phyloP scores from a whole-genome alignment of 2,329 filamentous ascomycete genomes.

The Colletotrichum costaricense region DNA sequence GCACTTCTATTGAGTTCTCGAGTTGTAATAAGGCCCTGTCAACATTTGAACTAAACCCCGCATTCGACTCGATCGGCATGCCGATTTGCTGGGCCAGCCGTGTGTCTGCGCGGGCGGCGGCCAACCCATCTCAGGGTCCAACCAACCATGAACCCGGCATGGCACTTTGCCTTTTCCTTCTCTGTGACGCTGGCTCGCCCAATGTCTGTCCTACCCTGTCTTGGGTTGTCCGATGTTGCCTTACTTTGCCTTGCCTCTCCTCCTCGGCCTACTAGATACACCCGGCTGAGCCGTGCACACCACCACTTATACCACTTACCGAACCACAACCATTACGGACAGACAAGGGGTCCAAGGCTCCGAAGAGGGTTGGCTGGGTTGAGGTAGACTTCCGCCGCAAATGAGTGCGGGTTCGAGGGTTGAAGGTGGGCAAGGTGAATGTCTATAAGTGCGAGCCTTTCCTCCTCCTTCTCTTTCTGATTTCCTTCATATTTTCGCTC shows the following conservation, averaged over 20 bases:
- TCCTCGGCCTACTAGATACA: constrained; percentile 6
- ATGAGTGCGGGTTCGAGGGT: constrained; percentile 8
- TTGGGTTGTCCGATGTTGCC: not conserved
- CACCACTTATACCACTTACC: constrained; percentile 10
- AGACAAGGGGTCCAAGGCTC: constrained; percentile 34
- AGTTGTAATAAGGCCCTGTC: constrained; percentile 34
- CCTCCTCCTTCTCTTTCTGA: not conserved
- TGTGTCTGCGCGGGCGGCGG: constrained; percentile 12
- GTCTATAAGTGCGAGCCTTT: constrained; percentile 30
- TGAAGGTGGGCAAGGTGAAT: constrained; percentile 9
- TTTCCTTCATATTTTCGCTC: too few relatives aligned
- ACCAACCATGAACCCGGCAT: constrained; percentile 32
- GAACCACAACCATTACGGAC: constrained; percentile 11
- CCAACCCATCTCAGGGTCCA: constrained; percentile 28
- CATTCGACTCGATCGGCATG: constrained; percentile 26
- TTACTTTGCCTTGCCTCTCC: not conserved
- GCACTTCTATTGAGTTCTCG: constrained; percentile 8
- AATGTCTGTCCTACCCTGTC: not conserved
- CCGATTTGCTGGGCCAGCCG: constrained; percentile 21
- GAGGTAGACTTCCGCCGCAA: not conserved
- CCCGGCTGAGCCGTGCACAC: constrained; percentile 24
- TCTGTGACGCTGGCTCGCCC: not conserved
- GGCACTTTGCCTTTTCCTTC: not conserved
- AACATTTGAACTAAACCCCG: constrained; percentile 27
- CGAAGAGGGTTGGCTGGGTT: constrained; percentile 1